Evolutionary conservation across 2,329 filamentous ascomycete genomes (phyloP), one percentile per base, ranked within the genome.

Genomic region (Talaromyces amestolkiae): DNA sequence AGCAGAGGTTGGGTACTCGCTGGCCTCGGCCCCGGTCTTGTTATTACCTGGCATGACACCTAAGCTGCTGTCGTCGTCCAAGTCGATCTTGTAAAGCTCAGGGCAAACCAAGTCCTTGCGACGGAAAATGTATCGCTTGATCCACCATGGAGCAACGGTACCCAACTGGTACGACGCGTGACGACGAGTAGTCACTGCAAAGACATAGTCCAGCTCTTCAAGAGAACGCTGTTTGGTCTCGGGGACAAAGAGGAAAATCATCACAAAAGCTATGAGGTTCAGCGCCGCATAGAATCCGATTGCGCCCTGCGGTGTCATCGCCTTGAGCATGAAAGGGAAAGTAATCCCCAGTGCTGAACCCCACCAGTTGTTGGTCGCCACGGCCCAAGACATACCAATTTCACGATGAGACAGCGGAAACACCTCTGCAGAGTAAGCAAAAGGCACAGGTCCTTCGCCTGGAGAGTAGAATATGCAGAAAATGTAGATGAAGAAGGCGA

Each of bases 391-490:
- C 78, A 80, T 69, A 71, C 82, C 71, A 70, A 83, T 53, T 70
- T 82, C 83, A 54, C 84, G 79, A 70, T 86, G 84, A 3, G 83
- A 85, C 5, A 86, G 74, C 0, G 84, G 84, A 68, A 86, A 86
- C 0, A 83, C 81, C 67, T 86, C 84, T 0, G 84, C 83, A 51
- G 82, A 83, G 72, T 86, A 86, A n/a, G 83, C 78, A 68, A 78
- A 81, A 4, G 82, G 80, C 1, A 83, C 81, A 5, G 80, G 80
- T 0, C 87, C 89, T 76, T 91, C 89, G 2, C 84, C 87, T 0
- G 86, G 85, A 0, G 85, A 87, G 76, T 89, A 89, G 72, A 87
- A 87, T 9, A 86, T 85, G 1, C 83, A 85, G 68, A 90, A 91
- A 19, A 90, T 73, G 76, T 86, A 90, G 68, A 89, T 79, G 68